Base-by-base conservation (phyloP, 371 early-diverging fungal species). In the Blakeslea trispora region DNA sequence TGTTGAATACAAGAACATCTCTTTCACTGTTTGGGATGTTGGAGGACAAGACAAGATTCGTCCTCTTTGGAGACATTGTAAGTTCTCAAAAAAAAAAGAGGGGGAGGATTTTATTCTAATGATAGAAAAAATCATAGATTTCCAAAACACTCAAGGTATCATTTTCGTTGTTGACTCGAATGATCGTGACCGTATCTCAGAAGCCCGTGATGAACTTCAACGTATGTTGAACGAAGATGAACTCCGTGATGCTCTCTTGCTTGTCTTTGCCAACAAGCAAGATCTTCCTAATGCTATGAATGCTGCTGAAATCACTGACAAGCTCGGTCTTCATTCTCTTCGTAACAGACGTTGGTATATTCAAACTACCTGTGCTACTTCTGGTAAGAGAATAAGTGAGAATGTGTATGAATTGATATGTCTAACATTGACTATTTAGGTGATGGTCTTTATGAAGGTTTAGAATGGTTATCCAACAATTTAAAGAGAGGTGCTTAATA, bases 181-280 rank as follows among this genome's bases (percentile, higher is more conserved):
- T 57, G 98, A 98, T 79, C 81, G 90, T 55, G 96, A 96, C 61
- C 89, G 98, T 63, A 87, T 97, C 53, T 81, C 84, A 53, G 91
- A 91, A 31, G 82, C 90, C 44, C 85, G 90, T 57, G 92, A 95
- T 58, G 98, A 98, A 72, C 81, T 98, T 65, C 82, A 87, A 59
- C 77, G 86, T 23, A 92, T 94, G 92, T 72, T 93, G 55, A 86
- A 86, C 53, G 98, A 98, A 81, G 97, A 95, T 60, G 98, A 98
- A 63, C 81, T 98, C 53, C 84, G 86, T 59, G 92, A 93, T 57
- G 89, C 95, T 10, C 83, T 91, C 49, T 77, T 97, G 71, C 78
- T 96, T 58, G 96, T 98, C 50, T 88, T 96, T 75, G 97, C 97
- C 51, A 96, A 97, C 81, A 96, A 98, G 82, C 97, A 94, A 81